phyloP scores from a whole-genome alignment of 2,329 filamentous ascomycete genomes.

The Exophiala sideris region DNA sequence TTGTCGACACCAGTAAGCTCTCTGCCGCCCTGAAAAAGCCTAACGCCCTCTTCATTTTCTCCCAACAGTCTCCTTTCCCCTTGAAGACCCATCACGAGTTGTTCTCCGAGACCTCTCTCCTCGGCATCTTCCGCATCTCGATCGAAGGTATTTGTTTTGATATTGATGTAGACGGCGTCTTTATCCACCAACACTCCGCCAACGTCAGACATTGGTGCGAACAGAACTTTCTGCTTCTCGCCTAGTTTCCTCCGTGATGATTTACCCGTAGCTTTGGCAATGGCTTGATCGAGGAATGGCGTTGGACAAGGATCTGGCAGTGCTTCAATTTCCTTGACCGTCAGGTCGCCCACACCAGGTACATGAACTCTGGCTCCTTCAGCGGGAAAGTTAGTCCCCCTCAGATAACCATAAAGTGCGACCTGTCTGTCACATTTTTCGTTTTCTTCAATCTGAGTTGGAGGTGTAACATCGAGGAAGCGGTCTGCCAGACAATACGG shows the following conservation, averaged over 20 bases:
- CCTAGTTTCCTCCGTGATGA: slow-evolving; percentile 75
- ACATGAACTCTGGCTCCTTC: slow-evolving; percentile 85
- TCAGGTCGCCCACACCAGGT: slow-evolving; percentile 86
- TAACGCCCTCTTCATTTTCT: slow-evolving; percentile 75
- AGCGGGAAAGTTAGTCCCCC: slow-evolving; percentile 89
- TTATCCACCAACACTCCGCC: slow-evolving; percentile 95
- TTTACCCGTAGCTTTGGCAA: slow-evolving; percentile 81
- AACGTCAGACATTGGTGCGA: slow-evolving; percentile 97
- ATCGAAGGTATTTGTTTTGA: slow-evolving; percentile 70
- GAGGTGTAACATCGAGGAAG: slow-evolving; percentile 91
- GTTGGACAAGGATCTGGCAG: slow-evolving; percentile 95
- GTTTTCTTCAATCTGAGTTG: slow-evolving; percentile 84
- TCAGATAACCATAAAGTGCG: slow-evolving; percentile 86
- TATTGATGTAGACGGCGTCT: slow-evolving; percentile 87
- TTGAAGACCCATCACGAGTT: slow-evolving; percentile 88
- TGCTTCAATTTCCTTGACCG: slow-evolving; percentile 76
- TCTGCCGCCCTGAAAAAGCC: slow-evolving; percentile 75
- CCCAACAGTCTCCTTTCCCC: slow-evolving; percentile 77
- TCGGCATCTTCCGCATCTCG: slow-evolving; percentile 58
- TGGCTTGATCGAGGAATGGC: slow-evolving; percentile 80
- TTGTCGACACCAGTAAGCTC: slow-evolving; percentile 51
- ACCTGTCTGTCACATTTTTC: slow-evolving; percentile 86
- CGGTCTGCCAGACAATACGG: slow-evolving; percentile 91
- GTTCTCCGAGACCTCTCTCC: slow-evolving; percentile 88
- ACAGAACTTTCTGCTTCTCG: slow-evolving; percentile 94